Evolutionary conservation across 148 eudicot species (phyloP).

Genomic region (Agrostemma githago): DNA sequence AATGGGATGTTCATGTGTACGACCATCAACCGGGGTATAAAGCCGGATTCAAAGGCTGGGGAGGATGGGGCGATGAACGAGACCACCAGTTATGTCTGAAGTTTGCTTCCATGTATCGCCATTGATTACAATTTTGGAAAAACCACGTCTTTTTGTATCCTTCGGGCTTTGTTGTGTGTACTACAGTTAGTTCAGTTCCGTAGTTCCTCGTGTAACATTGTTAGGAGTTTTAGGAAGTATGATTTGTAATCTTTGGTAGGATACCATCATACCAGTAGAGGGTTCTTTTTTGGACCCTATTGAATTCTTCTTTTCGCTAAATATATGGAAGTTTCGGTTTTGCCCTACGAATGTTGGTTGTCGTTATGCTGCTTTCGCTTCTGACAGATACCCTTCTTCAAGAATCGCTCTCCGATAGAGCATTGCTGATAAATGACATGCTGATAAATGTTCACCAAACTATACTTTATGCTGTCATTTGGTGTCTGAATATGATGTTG

Average conservation of each 20-base stretch:
- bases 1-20: constrained; percentile 58
- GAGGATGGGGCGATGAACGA: constrained; percentile 92
- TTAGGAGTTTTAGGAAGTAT: not conserved
- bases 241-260: constrained; percentile 6
- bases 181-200: not conserved
- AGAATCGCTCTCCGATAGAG: constrained; percentile 31
- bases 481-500: too few relatives aligned
- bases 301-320: not conserved
- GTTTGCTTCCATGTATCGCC: constrained; percentile 74
- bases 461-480: too few relatives aligned
- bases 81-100: constrained; percentile 72
- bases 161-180: too few relatives aligned
- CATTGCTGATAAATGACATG: too few relatives aligned
- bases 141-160: not conserved
- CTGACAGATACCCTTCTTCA: constrained; percentile 23
- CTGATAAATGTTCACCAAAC: too few relatives aligned
- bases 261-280: not conserved
- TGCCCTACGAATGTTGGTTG: not conserved
- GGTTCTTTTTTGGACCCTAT: not conserved
- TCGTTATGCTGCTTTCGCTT: not conserved
- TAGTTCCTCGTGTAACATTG: constrained; percentile 5
- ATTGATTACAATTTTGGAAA: not conserved
- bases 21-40: constrained; percentile 68
- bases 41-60: constrained; percentile 95
- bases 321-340: not conserved